Evolutionary conservation across 768 basidiomycete genomes (phyloP).

Genomic region (Psilocybe tampanensis): DNA sequence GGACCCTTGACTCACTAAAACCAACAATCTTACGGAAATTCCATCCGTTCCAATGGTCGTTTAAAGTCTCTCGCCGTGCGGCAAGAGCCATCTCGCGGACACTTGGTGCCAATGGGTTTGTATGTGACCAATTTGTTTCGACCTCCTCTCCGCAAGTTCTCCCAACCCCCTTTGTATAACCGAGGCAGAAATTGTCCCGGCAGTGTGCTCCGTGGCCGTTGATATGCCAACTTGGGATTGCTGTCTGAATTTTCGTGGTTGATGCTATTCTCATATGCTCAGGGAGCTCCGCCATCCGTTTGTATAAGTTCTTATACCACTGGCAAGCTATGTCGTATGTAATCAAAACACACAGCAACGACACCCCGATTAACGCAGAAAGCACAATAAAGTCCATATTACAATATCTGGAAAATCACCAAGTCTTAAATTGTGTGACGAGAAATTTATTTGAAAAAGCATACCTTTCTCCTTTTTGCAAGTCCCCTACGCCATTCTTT

Average conservation of each 20-base stretch:
- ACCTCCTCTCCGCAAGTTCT: constrained; percentile 33
- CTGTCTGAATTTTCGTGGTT: too few relatives aligned
- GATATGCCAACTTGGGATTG: constrained; percentile 41
- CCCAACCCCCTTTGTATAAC: constrained; percentile 26
- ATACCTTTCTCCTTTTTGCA: neutral
- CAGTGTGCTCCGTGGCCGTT: constrained; percentile 31
- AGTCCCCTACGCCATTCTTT: neutral
- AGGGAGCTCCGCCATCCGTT: too few relatives aligned
- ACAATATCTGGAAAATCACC: neutral
- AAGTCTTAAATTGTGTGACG: neutral
- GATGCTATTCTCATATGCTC: too few relatives aligned
- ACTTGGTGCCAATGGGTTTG: constrained; percentile 32
- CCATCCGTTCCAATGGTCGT: constrained; percentile 40
- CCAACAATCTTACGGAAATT: constrained; percentile 29
- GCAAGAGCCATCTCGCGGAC: constrained; percentile 39
- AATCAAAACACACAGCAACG: neutral
- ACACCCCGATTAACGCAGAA: neutral
- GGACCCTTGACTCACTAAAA: constrained; percentile 16
- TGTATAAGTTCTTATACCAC: neutral
- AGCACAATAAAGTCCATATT: constrained; percentile 14
- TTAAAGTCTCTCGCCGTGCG: constrained; percentile 31
- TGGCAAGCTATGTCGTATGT: constrained; percentile 18
- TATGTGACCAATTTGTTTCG: constrained; percentile 37
- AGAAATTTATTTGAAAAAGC: too few relatives aligned
- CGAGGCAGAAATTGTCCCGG: constrained; percentile 31